Conservation (phyloP, 1,284 basidiomycete genomes). For the Golubevia pallescens region DNA sequence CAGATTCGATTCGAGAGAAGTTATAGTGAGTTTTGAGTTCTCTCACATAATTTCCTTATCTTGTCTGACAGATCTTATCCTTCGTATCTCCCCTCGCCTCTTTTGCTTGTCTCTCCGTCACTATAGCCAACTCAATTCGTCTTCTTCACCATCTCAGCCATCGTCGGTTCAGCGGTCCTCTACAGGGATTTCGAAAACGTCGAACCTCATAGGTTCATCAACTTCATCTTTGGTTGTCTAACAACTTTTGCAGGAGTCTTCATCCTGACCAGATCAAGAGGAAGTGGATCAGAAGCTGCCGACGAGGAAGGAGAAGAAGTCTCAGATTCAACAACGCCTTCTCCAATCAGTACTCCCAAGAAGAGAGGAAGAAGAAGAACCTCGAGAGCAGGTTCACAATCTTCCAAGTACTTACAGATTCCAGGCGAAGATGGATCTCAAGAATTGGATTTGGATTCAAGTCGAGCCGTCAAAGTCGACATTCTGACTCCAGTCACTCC, state of each 20-base stretch:
- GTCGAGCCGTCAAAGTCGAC: neutral
- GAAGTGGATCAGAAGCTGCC: slow-evolving; percentile 1
- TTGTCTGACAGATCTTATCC: slow-evolving; percentile 1
- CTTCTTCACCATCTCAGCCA: slow-evolving; percentile 75
- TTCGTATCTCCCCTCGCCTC: slow-evolving; percentile 14
- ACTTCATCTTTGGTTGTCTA: slow-evolving; percentile 82
- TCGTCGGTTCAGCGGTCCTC: slow-evolving; percentile 87
- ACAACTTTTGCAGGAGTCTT: slow-evolving; percentile 87
- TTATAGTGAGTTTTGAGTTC: slow-evolving; percentile 1
- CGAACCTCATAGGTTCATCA: slow-evolving; percentile 74
- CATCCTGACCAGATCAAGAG: slow-evolving; percentile 35
- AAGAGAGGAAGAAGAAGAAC: neutral
- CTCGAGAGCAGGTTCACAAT: neutral
- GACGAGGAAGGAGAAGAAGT: neutral
- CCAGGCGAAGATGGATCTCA: neutral
- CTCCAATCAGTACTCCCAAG: neutral
- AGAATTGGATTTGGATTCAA: neutral
- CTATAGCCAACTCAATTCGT: slow-evolving; percentile 89
- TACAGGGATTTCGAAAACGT: slow-evolving; percentile 83
- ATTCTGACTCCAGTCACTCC: neutral
- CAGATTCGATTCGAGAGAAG: slow-evolving; percentile 37
- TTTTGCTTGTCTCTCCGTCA: neutral
- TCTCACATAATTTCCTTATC: neutral
- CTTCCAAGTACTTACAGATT: neutral
- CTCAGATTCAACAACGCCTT: neutral